Conservation (phyloP, 225 moss, liverwort and hornwort species). For the Sphagnum tenellum region DNA sequence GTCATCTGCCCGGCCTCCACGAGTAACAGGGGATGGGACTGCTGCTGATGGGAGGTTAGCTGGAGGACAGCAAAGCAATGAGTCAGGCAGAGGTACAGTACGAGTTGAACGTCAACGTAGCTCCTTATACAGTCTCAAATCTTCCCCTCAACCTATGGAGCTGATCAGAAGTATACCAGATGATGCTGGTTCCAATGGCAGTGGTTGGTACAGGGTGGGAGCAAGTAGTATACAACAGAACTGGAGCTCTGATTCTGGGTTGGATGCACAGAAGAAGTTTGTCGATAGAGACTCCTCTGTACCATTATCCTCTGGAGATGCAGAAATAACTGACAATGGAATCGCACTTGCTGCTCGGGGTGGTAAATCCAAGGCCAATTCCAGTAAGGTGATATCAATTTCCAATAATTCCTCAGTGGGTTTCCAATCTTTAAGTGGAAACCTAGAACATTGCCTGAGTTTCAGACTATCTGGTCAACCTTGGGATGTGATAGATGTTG, state of each 20-base stretch:
- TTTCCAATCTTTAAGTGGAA: not conserved
- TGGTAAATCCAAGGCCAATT: not conserved
- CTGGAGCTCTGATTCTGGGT: not conserved
- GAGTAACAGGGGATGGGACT: slow-evolving; percentile 23
- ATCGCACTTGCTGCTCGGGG: not conserved
- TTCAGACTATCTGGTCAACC: not conserved
- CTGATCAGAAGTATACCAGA: too few species aligned
- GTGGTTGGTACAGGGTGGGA: not conserved
- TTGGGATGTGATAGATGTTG: slow-evolving; percentile 18
- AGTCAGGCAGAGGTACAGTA: slow-evolving; percentile 14
- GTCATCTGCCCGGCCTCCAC: slow-evolving; percentile 44
- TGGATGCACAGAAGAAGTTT: too few species aligned
- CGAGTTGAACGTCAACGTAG: slow-evolving; percentile 20
- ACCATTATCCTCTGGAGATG: not conserved
- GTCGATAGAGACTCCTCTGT: not conserved
- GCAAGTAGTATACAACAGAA: not conserved
- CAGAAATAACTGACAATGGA: not conserved
- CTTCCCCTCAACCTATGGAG: too few species aligned
- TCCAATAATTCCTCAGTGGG: not conserved
- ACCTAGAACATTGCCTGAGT: not conserved
- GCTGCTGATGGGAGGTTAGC: slow-evolving; percentile 11
- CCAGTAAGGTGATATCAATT: not conserved
- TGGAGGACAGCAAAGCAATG: slow-evolving; percentile 16
- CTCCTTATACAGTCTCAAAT: slow-evolving; percentile 10
- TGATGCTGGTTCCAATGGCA: too few species aligned